Evolutionary conservation across 148 eudicot genomes (phyloP), one percentile per base, ranked within the genome.

Genomic region (Spergularia marina): DNA sequence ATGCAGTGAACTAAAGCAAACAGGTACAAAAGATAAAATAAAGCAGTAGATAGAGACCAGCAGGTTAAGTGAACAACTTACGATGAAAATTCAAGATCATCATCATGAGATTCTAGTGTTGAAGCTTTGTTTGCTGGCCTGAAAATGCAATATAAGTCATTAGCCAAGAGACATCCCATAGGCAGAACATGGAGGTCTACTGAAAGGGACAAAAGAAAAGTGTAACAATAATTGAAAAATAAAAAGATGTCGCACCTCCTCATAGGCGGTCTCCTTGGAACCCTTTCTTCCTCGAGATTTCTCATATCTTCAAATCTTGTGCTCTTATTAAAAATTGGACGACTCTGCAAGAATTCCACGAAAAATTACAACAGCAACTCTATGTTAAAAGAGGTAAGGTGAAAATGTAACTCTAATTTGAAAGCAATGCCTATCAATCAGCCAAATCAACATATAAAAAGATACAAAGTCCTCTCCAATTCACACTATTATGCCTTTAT

Each of bases 301-400:
- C 92, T 83, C 94, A 95, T 95, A 77, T 95, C 97, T 85, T 95
- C 99, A 83, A 89, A 95, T 82, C 96, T 88, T 74, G 98, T 95
- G 82, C 99, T 95, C 85, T 95, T 90, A 74, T 95, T 95, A 66
- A 95, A 95, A 69, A 95, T 92, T 61, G 98, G 99, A 67, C 98
- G 92, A 85, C 94, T 89, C 99, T 95, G 92, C 81, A 86, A 30
- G 59, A 78, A 73, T 6, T 36, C 70, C 25, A 56, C 16, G 11
- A 39, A 72, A 57, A 18, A 18, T 75, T 49, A 76, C 47, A 71
- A 62, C 4, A 10, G 39, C 13, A 44, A 25, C 61, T 25, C 68
- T 40, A 12, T 5, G 36, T 36, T n/a, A 40, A 16, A 41, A n/a
- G 49, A 18, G 53, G 30, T 60, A 23, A 68, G 63, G 23, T 25